A percentile compares a stretch with the other conserved stretches of the same genome.
These are phyloP conservation scores for Aspergillus sergii DNA, from an alignment of 2,329 filamentous ascomycete genomes.

Conservation along the genomic window DNA sequence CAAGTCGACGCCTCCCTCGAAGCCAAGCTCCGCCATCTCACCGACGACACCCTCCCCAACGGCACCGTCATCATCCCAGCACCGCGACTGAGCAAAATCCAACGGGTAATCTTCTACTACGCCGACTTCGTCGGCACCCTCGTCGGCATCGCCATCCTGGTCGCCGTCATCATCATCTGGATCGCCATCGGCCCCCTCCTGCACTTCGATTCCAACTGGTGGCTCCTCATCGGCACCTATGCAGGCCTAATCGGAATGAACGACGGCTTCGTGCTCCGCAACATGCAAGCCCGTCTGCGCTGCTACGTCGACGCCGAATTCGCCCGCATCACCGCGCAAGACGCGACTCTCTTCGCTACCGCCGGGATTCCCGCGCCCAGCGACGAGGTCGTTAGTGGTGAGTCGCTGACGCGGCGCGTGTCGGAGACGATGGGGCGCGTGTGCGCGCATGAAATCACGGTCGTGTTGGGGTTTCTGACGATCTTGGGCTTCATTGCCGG, in stretches of 20 bases:
- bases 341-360: neutral
- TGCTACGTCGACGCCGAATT: slow-evolving; percentile 18
- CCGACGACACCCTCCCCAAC: neutral
- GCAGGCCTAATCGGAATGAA: slow-evolving; percentile 49
- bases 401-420: neutral
- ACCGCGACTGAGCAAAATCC: slow-evolving; percentile 31
- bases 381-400: neutral
- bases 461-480: neutral
- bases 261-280: slow-evolving; percentile 49
- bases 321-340: neutral
- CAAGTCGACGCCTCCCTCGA: slow-evolving; percentile 18
- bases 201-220: slow-evolving; percentile 48
- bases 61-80: slow-evolving; percentile 17
- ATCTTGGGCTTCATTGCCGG: slow-evolving; percentile 28
- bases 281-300: slow-evolving; percentile 37
- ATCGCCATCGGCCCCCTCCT: slow-evolving; percentile 42
- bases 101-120: slow-evolving; percentile 42
- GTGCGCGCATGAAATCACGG: neutral
- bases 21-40: neutral
- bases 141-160: slow-evolving; percentile 41
- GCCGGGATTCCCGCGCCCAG: neutral
- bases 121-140: slow-evolving; percentile 45
- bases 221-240: slow-evolving; percentile 51
- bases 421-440: neutral
- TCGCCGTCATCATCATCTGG: slow-evolving; percentile 42